Base-by-base conservation (phyloP, 495 filamentous ascomycete genomes). In the Podospora didyma region DNA sequence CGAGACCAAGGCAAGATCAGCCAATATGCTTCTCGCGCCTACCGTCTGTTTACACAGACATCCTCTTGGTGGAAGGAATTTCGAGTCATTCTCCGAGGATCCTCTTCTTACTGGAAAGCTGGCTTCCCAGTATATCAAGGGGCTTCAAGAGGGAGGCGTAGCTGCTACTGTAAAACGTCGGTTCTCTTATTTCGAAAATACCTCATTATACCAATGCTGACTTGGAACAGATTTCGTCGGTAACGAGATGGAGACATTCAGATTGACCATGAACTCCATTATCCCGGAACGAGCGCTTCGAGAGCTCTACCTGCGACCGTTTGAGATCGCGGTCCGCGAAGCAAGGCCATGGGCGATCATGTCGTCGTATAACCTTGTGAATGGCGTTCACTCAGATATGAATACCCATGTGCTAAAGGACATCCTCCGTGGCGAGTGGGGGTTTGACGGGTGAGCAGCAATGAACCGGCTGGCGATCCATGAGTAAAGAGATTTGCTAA, bases 81-180 rank as follows among this genome's bases (percentile, higher is more conserved):
- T 93, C 56, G 90, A 95, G 72, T 90, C 88, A 0, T 93, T 92
- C 68, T 89, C 89, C 5, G 90, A 94, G 66, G 90, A 94, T 60
- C 90, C 89, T 11, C 75, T 86, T 16, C 76, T 96, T 3, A 87
- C 89, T 0, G 90, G 90, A 7, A 87, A 83, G 54, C 73, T 92
- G 59, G 86, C 89, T 26, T 84, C 87, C 3, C 75, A 85, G 64
- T 85, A 89, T 53, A 86, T 87, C 64, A 84, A 81, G 56, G 89
- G 89, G 11, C 73, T 94, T 31, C 89, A 96, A 65, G 81, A 83
- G 46, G 83, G 82, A 54, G 87, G 89, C 9, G 82, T 94, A 34
- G 86, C 84, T 12, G 86, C 89, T 20, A 90, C 89, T 0, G 79
- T 93, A 53, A 96, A 96, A 75, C 90, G 79, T 82, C 48, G 62